Evolutionary conservation across 495 filamentous ascomycete species (phyloP).

Genomic region (Thermothielavioides terrestris): DNA sequence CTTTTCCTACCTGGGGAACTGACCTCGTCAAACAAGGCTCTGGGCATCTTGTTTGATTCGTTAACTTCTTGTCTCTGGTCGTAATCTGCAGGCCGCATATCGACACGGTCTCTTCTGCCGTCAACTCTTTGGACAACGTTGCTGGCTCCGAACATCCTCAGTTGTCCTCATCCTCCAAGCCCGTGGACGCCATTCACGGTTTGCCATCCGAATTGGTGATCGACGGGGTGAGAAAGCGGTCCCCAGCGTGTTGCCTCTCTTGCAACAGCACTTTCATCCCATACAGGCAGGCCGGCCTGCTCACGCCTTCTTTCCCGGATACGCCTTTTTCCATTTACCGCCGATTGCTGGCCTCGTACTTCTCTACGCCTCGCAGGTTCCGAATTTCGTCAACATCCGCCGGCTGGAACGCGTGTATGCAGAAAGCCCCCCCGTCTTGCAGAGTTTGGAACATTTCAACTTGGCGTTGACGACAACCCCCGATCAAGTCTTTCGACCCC

Average conservation of each 20-base stretch:
- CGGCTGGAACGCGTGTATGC: slow-evolving; percentile 13
- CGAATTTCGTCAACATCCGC: slow-evolving; percentile 4
- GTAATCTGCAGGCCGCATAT: background rate
- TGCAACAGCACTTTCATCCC: no score
- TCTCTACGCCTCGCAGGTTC: background rate
- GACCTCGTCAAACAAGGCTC: no score
- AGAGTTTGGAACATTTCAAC: background rate
- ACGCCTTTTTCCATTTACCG: background rate
- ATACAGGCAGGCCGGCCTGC: slow-evolving; percentile 4
- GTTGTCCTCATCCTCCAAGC: no score
- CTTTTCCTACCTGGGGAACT: background rate
- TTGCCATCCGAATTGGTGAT: background rate
- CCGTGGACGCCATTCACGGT: no score
- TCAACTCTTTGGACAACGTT: no score
- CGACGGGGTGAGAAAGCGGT: no score
- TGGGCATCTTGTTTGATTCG: background rate
- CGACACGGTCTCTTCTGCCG: background rate
- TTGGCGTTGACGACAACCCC: slow-evolving; percentile 6
- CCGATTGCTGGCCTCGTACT: background rate
- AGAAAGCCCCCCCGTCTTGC: no score
- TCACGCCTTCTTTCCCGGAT: background rate
- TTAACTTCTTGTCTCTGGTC: background rate
- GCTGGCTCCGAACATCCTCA: no score
- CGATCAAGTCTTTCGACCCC: background rate
- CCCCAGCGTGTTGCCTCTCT: no score